These are phyloP conservation scores for Microcyclospora tardicrescens DNA, from an alignment of 2,329 filamentous ascomycete species.

Conservation along the genomic window DNA sequence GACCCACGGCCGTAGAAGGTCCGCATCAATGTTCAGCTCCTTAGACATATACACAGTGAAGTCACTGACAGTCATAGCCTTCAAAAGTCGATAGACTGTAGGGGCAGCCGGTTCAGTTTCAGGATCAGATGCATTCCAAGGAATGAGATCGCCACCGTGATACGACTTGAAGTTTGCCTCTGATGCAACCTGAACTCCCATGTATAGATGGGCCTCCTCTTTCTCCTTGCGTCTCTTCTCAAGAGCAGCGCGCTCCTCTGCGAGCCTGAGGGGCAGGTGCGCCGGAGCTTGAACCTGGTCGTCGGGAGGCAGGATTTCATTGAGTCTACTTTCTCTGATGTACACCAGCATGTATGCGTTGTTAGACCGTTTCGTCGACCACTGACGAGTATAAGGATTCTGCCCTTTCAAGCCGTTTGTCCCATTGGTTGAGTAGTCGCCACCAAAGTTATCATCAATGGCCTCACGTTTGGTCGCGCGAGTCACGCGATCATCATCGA, in stretches of 20 bases:
- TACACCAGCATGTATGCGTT: conserved; percentile 99
- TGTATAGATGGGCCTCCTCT: conserved; percentile 88
- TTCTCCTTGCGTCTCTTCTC: conserved; percentile 75
- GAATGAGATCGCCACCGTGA: conserved; percentile 66
- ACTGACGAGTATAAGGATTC: conserved; percentile 51
- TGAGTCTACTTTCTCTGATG: conserved; percentile 73
- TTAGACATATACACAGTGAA: conserved; percentile 58
- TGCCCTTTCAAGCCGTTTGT: conserved; percentile 45
- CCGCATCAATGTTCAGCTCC: conserved; percentile 55
- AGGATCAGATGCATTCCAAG: conserved; percentile 51
- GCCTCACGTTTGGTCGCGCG: conserved; percentile 83
- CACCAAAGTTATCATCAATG: conserved; percentile 91
- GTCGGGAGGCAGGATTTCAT: conserved; percentile 66
- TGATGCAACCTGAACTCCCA: conserved; percentile 69
- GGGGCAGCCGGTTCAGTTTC: conserved; percentile 56
- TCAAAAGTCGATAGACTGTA: conserved; percentile 57
- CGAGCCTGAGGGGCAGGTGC: conserved; percentile 66
- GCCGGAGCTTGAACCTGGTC: conserved; percentile 64
- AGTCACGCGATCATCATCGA: conserved; percentile 96
- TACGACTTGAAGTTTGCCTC: conserved; percentile 70
- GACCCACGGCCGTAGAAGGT: conserved; percentile 71
- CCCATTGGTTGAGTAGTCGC: conserved; percentile 52
- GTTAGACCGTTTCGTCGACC: conserved; percentile 55
- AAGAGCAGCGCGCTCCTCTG: conserved; percentile 65
- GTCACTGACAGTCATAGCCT: conserved; percentile 62